Conservation (phyloP, 2,329 filamentous ascomycete species). For the Xylaria multiplex region DNA sequence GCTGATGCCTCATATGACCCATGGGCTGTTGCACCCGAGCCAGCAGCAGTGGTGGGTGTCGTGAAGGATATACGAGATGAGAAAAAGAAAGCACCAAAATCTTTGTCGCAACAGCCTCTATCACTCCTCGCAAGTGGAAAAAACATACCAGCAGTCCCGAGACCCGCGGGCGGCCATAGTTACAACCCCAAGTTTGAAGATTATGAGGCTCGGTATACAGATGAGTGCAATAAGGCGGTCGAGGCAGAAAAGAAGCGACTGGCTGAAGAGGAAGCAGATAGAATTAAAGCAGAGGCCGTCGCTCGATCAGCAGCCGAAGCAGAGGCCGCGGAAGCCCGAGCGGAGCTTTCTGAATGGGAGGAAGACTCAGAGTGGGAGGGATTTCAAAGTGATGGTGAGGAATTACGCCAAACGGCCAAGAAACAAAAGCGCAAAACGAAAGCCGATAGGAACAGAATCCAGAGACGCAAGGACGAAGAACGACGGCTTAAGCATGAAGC, state of each 20-base stretch:
- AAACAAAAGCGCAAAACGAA: slow-evolving; percentile 86
- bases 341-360: slow-evolving; percentile 76
- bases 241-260: slow-evolving; percentile 81
- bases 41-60: slow-evolving; percentile 40
- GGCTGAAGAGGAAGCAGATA: slow-evolving; percentile 72
- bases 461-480: slow-evolving; percentile 89
- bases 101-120: slow-evolving; percentile 79
- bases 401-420: slow-evolving; percentile 73
- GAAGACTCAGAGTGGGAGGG: slow-evolving; percentile 94
- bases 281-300: slow-evolving; percentile 73
- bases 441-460: slow-evolving; percentile 85
- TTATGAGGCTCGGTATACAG: slow-evolving; percentile 79
- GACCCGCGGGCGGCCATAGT: slow-evolving; percentile 83
- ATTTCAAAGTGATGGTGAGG: slow-evolving; percentile 82
- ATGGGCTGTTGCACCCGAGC: slow-evolving; percentile 68
- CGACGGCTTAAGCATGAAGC: slow-evolving; percentile 78
- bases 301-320: slow-evolving; percentile 76
- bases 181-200: slow-evolving; percentile 93
- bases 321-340: slow-evolving; percentile 75
- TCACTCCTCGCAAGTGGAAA: slow-evolving; percentile 87
- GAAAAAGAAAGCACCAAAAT: slow-evolving; percentile 75
- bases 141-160: slow-evolving; percentile 78
- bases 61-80: slow-evolving; percentile 55
- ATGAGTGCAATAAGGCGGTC: slow-evolving; percentile 81
- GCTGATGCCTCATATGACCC: slow-evolving; percentile 79